These are phyloP conservation scores for Fusarium fracticaudum DNA, from an alignment of 2,329 filamentous ascomycete genomes.

Conservation along the genomic window DNA sequence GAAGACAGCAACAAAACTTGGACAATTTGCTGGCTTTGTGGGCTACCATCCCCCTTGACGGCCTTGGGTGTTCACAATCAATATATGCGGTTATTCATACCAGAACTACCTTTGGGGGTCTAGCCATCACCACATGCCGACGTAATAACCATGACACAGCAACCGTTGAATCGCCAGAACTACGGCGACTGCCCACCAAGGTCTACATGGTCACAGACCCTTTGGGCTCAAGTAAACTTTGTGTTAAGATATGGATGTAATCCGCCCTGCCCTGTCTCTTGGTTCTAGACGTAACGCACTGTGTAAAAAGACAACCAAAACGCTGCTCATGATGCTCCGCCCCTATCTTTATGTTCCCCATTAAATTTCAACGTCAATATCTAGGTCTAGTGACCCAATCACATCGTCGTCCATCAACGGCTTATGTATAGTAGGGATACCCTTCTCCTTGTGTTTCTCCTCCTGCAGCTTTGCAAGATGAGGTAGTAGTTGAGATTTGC, in stretches of 20 bases:
- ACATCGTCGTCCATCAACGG: constrained; percentile 91
- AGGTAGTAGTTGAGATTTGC: constrained; percentile 56
- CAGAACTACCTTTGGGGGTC: neutral
- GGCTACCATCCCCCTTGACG: neutral
- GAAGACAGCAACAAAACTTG: neutral
- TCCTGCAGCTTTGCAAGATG: constrained; percentile 64
- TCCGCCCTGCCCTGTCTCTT: constrained; percentile 2
- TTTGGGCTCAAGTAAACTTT: neutral
- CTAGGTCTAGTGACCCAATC: constrained; percentile 87
- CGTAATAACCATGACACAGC: neutral
- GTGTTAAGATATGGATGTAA: constrained; percentile 7
- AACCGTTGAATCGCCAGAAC: neutral
- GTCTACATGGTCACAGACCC: constrained; percentile 10
- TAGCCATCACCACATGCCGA: neutral
- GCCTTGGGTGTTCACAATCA: neutral
- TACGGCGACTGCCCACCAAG: neutral
- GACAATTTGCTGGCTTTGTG: neutral
- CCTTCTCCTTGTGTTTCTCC: constrained; percentile 65
- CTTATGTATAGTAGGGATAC: constrained; percentile 76
- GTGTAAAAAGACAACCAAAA: neutral
- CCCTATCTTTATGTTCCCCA: neutral
- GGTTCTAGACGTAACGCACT: constrained; percentile 11
- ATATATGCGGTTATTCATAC: neutral
- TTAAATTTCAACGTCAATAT: constrained; percentile 89
- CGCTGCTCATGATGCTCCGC: constrained; percentile 13